These are phyloP conservation scores for Priceomyces melissophilus DNA, from an alignment of 805 yeast species.

Conservation along the genomic window DNA sequence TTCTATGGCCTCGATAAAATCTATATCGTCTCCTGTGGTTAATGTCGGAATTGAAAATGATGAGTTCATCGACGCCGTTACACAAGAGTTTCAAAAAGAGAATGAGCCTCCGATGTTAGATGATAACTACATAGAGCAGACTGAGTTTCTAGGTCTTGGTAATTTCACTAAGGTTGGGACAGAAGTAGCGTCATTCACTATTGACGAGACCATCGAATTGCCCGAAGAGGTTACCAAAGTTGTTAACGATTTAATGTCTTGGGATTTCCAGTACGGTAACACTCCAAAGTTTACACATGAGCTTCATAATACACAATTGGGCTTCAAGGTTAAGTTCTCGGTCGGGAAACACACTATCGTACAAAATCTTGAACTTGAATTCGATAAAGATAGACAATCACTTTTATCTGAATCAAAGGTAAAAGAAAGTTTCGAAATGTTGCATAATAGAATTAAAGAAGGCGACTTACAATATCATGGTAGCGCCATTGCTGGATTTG, in stretches of 20 bases:
- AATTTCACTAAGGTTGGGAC: conserved; percentile 23
- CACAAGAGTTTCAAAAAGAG: conserved; percentile 33
- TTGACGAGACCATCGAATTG: conserved; percentile 24
- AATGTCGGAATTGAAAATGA: conserved; percentile 52
- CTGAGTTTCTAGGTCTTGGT: conserved; percentile 31
- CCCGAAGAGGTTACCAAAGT: conserved; percentile 40
- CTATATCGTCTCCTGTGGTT: conserved; percentile 77
- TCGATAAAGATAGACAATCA: conserved; percentile 4
- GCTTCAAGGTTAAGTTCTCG: conserved; percentile 30
- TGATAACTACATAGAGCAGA: conserved; percentile 20
- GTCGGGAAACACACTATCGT: conserved; percentile 47
- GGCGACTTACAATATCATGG: conserved; percentile 41
- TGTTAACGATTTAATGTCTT: conserved; percentile 43
- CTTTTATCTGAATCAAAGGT: conserved; percentile 10
- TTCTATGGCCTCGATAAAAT: conserved; percentile 56
- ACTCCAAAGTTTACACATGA: conserved; percentile 71
- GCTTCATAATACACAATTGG: conserved; percentile 34
- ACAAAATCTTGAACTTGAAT: conserved; percentile 16
- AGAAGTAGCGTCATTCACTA: conserved; percentile 12
- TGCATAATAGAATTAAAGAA: conserved; percentile 21
- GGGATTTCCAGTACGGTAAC: conserved; percentile 75
- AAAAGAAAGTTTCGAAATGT: conserved; percentile 29
- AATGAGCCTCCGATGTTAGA: conserved; percentile 7
- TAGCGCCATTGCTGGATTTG: conserved; percentile 41
- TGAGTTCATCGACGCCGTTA: conserved; percentile 45